These are phyloP conservation scores for Trichomonas gallinae DNA, from an alignment of 208 protist genomes.

Conservation along the genomic window DNA sequence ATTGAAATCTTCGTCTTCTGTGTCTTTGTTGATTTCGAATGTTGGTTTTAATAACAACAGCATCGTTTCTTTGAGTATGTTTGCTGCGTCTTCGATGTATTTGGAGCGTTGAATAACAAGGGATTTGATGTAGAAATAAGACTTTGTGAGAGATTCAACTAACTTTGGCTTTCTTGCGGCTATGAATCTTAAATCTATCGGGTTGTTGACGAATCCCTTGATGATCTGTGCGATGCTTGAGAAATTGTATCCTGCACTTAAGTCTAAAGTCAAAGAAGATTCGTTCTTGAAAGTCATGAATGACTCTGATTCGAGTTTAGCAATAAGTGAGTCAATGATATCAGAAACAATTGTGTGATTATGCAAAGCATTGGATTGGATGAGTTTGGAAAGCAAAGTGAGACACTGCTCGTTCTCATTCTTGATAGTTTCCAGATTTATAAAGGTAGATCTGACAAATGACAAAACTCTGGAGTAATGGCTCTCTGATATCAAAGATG, in stretches of 20 bases:
- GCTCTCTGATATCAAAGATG: neutral
- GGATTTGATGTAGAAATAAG: neutral
- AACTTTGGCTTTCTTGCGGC: neutral
- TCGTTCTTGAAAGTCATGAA: neutral
- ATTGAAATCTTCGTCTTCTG: neutral
- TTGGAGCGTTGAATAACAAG: neutral
- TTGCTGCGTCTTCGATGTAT: neutral
- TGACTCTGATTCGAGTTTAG: neutral
- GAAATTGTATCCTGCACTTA: neutral
- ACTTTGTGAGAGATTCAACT: neutral
- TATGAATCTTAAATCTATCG: neutral
- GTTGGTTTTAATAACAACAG: neutral
- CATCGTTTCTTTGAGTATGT: neutral
- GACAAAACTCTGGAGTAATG: neutral
- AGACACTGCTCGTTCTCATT: neutral
- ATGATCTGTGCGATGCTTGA: neutral
- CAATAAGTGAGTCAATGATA: neutral
- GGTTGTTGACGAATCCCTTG: neutral
- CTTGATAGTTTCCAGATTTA: neutral
- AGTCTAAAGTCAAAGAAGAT: neutral
- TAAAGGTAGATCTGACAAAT: neutral
- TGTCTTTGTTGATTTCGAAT: neutral
- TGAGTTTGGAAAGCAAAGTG: neutral
- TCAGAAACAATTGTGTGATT: neutral
- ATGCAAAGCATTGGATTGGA: neutral